A percentile compares a stretch with the other conserved stretches of the same genome.
These are phyloP conservation scores for Diaporthe caulivora DNA, from an alignment of 2,329 filamentous ascomycete genomes.

Conservation along the genomic window DNA sequence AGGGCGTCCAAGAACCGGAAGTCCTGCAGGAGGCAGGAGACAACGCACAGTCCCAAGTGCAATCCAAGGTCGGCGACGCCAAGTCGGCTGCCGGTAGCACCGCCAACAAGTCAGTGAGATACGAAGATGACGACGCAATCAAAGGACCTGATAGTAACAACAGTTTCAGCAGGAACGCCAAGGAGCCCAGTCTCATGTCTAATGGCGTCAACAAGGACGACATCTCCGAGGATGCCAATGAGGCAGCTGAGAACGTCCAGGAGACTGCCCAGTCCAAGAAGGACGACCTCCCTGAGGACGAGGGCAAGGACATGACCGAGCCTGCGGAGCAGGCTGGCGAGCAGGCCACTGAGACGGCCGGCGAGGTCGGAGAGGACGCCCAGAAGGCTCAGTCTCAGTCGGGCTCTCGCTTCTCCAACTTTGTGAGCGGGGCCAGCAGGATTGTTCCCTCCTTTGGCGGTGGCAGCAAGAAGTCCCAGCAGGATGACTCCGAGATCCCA, in stretches of 20 bases:
- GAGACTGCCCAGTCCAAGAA: slow-evolving; percentile 33
- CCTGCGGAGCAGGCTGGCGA: slow-evolving; percentile 39
- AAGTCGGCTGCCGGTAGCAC: slow-evolving; percentile 35
- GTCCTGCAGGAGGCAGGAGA: slow-evolving; percentile 30
- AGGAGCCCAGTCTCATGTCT: slow-evolving; percentile 38
- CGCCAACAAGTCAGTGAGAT: slow-evolving; percentile 41
- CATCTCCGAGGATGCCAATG: slow-evolving; percentile 32
- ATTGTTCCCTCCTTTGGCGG: slow-evolving; percentile 32
- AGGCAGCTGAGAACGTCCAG: slow-evolving; percentile 8
- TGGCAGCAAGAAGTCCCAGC: slow-evolving; percentile 35
- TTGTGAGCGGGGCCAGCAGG: slow-evolving; percentile 37
- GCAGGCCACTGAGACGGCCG: slow-evolving; percentile 25
- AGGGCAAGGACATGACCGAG: slow-evolving; percentile 41
- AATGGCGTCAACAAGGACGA: slow-evolving; percentile 27
- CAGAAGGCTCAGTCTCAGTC: slow-evolving; percentile 29
- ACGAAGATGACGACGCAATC: slow-evolving; percentile 37
- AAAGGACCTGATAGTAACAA: slow-evolving; percentile 36
- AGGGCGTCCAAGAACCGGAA: slow-evolving; percentile 38
- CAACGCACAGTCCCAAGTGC: slow-evolving; percentile 33
- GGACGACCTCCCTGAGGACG: slow-evolving; percentile 39
- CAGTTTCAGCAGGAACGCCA: slow-evolving; percentile 39
- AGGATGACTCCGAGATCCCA: slow-evolving; percentile 30
- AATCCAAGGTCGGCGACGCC: slow-evolving; percentile 28
- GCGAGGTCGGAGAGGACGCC: slow-evolving; percentile 1
- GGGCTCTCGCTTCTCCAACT: slow-evolving; percentile 37